Evolutionary conservation across 2,329 filamentous ascomycete genomes (phyloP), one percentile per base, ranked within the genome.

Genomic region (Aureobasidium sp.): DNA sequence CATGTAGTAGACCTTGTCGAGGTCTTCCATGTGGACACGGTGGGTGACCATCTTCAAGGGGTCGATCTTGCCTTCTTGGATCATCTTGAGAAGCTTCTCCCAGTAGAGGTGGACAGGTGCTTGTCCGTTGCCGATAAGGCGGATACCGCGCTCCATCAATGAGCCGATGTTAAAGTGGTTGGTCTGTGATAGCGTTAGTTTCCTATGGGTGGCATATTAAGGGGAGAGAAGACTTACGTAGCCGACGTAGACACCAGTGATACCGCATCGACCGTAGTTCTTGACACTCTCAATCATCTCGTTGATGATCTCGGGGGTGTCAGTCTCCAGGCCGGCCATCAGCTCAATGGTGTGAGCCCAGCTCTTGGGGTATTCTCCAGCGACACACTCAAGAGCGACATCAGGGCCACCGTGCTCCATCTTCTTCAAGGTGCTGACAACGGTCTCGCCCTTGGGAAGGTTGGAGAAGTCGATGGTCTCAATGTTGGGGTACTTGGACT

Each of bases 91-190:
- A n/a, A 95, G 78, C 3, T 89, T 82, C 27, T 90, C 80, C 91
- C 90, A 95, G 77, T 95, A 94, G 69, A 87, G 84, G 69, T 93
- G 89, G 0, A 95, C 89, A 0, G 90, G 90, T 2, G 84, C 84
- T 70, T 87, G 84, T 4, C 84, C 84, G 67, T 86, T 86, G 45
- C 84, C 84, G 66, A 85, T 91, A 48, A 96, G 82, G 1, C 89
- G 86, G 67, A 95, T 85, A n/a, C 90, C 90, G 36, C 89, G 86
- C 76, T 95, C 85, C 90, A 95, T 95, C 15, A 95, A 71, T 0
- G 89, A 86, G 11, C 91, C 88, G 66, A 91, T 85, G 73, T 89
- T 89, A 78, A 91, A 89, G 72, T 89, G 87, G 73, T 90, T 90
- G 27, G 86, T 89, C 82, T 87, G 65, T 1, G 12, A 14, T 14